A percentile compares a stretch with the other conserved stretches of the same genome.
These are phyloP conservation scores for Adenanthera pavonina DNA, from an alignment of 306 rosid species.

Conservation along the genomic window DNA sequence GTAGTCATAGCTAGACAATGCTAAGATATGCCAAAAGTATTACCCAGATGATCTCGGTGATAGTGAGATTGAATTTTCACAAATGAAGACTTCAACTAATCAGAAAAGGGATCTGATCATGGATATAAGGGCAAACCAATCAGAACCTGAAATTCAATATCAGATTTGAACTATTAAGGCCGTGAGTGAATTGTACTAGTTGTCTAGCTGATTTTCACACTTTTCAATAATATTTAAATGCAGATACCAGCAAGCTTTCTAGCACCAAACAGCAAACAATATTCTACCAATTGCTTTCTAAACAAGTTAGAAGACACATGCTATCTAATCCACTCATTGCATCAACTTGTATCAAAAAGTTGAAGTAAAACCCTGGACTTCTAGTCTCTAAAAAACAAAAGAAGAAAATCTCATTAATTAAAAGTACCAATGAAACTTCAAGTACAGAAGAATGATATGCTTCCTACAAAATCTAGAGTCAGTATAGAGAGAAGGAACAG, in stretches of 20 bases:
- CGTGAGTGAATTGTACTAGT: background rate
- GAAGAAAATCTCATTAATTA: no score
- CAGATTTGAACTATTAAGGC: background rate
- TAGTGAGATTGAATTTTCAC: background rate
- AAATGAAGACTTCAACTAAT: background rate
- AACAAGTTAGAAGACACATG: background rate
- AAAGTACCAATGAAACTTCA: no score
- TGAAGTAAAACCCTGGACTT: background rate
- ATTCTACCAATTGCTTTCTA: background rate
- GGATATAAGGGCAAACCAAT: background rate
- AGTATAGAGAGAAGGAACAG: no score
- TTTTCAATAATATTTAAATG: background rate
- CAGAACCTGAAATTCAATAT: background rate
- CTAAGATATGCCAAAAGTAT: background rate
- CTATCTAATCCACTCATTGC: background rate
- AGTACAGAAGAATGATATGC: no score
- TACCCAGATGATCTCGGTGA: background rate
- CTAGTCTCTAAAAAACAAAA: background rate
- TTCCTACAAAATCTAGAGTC: no score
- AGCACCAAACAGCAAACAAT: background rate
- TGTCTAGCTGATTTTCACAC: background rate
- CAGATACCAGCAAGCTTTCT: background rate
- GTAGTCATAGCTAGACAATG: slow-evolving; percentile 41
- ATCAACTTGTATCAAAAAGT: background rate
- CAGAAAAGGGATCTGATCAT: background rate